These are phyloP conservation scores for Boechera stricta DNA, from an alignment of 345 rosid species.

Conservation along the genomic window DNA sequence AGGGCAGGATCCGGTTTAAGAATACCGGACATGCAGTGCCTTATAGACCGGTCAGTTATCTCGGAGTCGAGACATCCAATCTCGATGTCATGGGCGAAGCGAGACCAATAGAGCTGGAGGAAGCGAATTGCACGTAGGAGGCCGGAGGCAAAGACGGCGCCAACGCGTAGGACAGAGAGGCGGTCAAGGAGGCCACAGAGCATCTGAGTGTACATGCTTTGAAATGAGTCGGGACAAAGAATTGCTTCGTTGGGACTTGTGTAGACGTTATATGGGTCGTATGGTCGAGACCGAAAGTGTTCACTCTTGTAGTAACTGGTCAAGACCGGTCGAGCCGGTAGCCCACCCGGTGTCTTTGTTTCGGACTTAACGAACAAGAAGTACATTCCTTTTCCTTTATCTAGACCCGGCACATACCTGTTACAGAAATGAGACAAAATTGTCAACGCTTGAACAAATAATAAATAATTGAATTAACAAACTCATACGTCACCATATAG, in stretches of 20 bases:
- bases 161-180: constrained; percentile 77
- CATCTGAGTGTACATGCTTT: constrained; percentile 97
- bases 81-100: constrained; percentile 65
- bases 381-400: constrained; percentile 90
- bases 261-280: constrained; percentile 83
- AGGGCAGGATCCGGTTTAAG: constrained; percentile 65
- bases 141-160: constrained; percentile 94
- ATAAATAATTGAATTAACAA: not conserved
- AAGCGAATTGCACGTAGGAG: constrained; percentile 87
- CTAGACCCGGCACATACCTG: constrained; percentile 86
- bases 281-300: constrained; percentile 82
- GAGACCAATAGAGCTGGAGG: constrained; percentile 81
- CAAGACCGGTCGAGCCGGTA: constrained; percentile 85
- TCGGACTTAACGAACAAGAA: constrained; percentile 91
- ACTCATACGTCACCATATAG: not conserved
- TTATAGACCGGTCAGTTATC: constrained; percentile 58
- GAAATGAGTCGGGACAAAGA: constrained; percentile 88
- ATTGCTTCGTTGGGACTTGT: constrained; percentile 95
- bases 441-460: constrained; percentile 35
- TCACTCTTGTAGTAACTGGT: constrained; percentile 98
- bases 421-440: constrained; percentile 10
- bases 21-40: constrained; percentile 48
- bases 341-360: constrained; percentile 85
- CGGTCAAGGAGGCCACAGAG: constrained; percentile 85
- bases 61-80: constrained; percentile 60